phyloP scores from a whole-genome alignment of 2,329 filamentous ascomycete genomes.

The Eurotiales sp. region DNA sequence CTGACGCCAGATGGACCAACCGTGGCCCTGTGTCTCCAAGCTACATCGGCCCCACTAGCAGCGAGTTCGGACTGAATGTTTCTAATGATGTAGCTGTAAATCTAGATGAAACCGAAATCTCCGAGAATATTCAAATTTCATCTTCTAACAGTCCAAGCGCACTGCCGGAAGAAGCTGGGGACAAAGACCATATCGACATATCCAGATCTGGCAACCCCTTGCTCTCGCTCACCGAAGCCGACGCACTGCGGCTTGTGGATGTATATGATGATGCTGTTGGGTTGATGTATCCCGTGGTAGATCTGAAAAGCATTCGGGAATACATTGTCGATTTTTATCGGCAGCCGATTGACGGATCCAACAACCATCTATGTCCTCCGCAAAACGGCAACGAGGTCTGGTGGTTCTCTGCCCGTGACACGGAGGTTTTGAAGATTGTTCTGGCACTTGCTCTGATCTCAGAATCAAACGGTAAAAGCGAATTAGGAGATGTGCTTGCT shows the following conservation, averaged over 20 bases:
- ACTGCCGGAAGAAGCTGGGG: not conserved
- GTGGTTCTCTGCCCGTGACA: constrained; percentile 45
- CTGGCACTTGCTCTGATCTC: constrained; percentile 71
- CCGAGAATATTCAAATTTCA: constrained; percentile 5
- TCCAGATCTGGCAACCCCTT: constrained; percentile 11
- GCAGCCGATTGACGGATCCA: not conserved
- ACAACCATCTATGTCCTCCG: not conserved
- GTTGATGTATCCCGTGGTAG: constrained; percentile 16
- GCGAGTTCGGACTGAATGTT: constrained; percentile 30
- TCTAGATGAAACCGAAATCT: constrained; percentile 12
- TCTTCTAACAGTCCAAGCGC: not conserved
- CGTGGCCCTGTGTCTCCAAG: constrained; percentile 28
- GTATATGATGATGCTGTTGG: constrained; percentile 15
- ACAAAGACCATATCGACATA: not conserved
- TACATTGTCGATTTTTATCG: constrained; percentile 13
- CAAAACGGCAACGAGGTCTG: constrained; percentile 27
- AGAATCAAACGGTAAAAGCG: constrained; percentile 72
- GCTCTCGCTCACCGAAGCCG: constrained; percentile 7
- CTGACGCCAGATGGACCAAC: constrained; percentile 13
- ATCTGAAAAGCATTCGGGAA: constrained; percentile 12
- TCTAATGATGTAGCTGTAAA: constrained; percentile 4
- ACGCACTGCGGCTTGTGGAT: constrained; percentile 12
- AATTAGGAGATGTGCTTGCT: constrained; percentile 40
- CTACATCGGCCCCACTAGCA: constrained; percentile 34
- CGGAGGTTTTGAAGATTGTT: constrained; percentile 73